Percentiles rank a stretch among this genome's conserved stretches.
phyloP scores from a whole-genome alignment of 2,329 filamentous ascomycete species.

The Samsoniella hepiali region DNA sequence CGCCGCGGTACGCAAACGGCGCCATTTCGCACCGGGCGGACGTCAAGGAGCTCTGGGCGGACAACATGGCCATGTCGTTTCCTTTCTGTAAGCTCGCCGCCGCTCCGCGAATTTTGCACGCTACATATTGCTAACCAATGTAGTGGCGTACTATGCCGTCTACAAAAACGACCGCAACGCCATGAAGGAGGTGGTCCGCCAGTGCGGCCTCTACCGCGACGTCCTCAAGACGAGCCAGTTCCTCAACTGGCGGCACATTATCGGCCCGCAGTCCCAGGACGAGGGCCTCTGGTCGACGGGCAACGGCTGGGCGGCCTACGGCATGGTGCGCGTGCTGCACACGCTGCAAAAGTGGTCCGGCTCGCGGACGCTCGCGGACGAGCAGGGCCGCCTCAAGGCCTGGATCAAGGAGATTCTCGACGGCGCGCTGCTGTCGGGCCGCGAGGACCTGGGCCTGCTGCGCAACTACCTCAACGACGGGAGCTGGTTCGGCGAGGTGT shows the following conservation, averaged over 20 bases:
- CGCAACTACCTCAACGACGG: slow-evolving; percentile 20
- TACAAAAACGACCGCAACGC: slow-evolving; percentile 15
- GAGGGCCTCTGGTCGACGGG: slow-evolving; percentile 21
- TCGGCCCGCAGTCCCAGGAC: slow-evolving; percentile 21
- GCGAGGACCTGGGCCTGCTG: slow-evolving; percentile 13
- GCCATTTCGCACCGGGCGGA: slow-evolving; percentile 20
- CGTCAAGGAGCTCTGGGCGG: slow-evolving; percentile 21
- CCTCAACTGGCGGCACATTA: slow-evolving; percentile 22
- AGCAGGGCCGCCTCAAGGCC: slow-evolving; percentile 14
- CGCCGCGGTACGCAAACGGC: slow-evolving; percentile 17
- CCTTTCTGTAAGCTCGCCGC: slow-evolving; percentile 17
- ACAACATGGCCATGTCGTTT: slow-evolving; percentile 23
- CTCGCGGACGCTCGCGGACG: not conserved
- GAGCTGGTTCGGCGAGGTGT: slow-evolving; percentile 21
- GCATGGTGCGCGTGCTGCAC: slow-evolving; percentile 21
- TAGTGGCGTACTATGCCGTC: slow-evolving; percentile 12
- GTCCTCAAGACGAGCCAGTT: slow-evolving; percentile 16
- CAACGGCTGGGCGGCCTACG: slow-evolving; percentile 21
- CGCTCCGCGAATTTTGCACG: too few species aligned
- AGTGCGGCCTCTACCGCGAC: slow-evolving; percentile 19
- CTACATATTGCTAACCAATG: too few species aligned
- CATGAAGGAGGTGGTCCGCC: slow-evolving; percentile 16
- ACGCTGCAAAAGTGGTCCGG: slow-evolving; percentile 21
- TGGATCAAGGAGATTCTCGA: slow-evolving; percentile 23
- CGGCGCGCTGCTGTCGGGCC: slow-evolving; percentile 15